phyloP scores from a whole-genome alignment of 331 rosid species.

The Malus hybrid region DNA sequence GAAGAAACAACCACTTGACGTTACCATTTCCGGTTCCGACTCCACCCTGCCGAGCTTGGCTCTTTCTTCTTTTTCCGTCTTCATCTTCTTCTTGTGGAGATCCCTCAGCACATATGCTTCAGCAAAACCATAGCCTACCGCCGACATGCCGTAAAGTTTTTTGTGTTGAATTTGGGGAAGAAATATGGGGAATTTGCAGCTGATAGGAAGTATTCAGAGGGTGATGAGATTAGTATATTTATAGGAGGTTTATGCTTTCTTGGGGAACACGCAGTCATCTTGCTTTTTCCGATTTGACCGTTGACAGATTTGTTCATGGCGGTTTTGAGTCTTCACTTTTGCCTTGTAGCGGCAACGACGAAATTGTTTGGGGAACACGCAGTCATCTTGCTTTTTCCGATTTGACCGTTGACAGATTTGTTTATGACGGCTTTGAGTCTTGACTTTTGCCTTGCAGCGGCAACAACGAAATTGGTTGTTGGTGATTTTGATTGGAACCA shows the following conservation, averaged over 20 bases:
- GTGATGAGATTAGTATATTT: background rate
- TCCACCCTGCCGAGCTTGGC: background rate
- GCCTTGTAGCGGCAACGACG: background rate
- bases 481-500: too few relatives aligned
- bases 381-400: background rate
- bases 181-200: background rate
- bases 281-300: background rate
- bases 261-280: background rate
- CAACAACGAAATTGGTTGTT: too few relatives aligned
- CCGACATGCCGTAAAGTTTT: slow-evolving; percentile 9
- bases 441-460: too few relatives aligned
- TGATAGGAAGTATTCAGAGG: background rate
- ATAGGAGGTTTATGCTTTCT: background rate
- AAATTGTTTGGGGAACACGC: background rate
- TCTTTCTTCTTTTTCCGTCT: slow-evolving; percentile 23
- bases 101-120: slow-evolving; percentile 34
- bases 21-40: background rate
- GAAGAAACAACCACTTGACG: too few relatives aligned
- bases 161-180: background rate
- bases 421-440: too few relatives aligned
- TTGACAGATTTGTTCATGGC: background rate
- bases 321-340: too few relatives aligned
- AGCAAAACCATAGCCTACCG: slow-evolving; percentile 19
- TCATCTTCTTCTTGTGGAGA: slow-evolving; percentile 29
- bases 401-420: background rate